Base-by-base conservation (phyloP, 1,284 basidiomycete genomes). In the Afroboletus lepidellus region DNA sequence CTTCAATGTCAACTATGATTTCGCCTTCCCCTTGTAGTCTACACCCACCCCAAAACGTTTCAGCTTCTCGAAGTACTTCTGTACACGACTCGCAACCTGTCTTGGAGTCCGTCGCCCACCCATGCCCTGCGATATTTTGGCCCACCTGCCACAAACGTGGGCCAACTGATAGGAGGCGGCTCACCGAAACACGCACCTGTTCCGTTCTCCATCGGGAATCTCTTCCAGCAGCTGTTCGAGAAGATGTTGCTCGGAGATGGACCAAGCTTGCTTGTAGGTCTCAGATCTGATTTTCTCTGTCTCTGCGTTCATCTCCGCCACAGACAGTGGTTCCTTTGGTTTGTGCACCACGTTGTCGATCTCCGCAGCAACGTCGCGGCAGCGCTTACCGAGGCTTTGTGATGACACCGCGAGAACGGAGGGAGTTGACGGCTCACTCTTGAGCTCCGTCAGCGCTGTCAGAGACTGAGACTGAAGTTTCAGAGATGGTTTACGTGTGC, bases 31-130 rank as follows among this genome's bases (percentile, higher is more conserved):
- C 51, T 76, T 75, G 46, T 74, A 75, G 51, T 69, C 67, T 48
- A 71, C 54, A 16, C 63, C 68, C 24, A 81, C 63, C 27, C 88
- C 88, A 66, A 83, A 89, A 59, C 79, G 77, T 69, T 85, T 89
- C 66, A 91, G 66, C 72, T 90, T 91, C 64, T 87, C 85, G 65
- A 88, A 86, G 69, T 90, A 91, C 69, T 91, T 91, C 62, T 91
- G 89, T 46, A 91, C 89, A 20, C 89, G 79, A 70, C 86, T 90
- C 24, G 88, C 87, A n/a, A 91, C 89, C 69, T 91, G 89, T 54
- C 88, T 73, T 8, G 89, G 81, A 3, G 88, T 90, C 48, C 88
- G 73, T 44, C 74, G 73, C 2, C 88, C 88, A 51, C 81, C 74
- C 89, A 91, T 91, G 20, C 85, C 88, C 46, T 77, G 73, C 13